Evolutionary conservation across 2,329 filamentous ascomycete species (phyloP), one percentile per base, ranked within the genome.

Genomic region (Purpureocillium lavendulum): DNA sequence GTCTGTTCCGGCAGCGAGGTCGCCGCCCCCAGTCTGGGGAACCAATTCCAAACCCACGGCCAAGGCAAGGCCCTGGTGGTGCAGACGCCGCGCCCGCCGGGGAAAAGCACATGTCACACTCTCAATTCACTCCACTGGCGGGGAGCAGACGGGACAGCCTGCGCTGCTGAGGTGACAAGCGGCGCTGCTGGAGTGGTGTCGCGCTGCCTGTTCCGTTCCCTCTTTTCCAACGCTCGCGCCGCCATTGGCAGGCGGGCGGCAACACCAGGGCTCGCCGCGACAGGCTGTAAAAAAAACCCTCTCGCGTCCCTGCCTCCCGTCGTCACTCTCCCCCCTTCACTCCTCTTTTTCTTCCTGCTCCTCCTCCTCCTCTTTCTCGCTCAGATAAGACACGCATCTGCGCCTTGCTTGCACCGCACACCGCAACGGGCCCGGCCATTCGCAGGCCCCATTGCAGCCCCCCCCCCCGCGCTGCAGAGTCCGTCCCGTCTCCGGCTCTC

Each of bases 311-410:
- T 17, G 15, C 40, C 47, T 51, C 37, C 39, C 29, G 30, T 35
- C 42, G 6, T 26, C 6, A 10, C 21, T 26, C 21, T 26, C 10
- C 21, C 6, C 21, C 6, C 21, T 10, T 26, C 21, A 5, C 21
- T 26, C 21, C 10, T 10, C 21, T 26, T 26, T 26, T 37, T 35
- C 41, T 40, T 40, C 45, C 44, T 44, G 38, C 48, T 12, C 21
- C 36, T 30, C 30, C 41, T 43, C 35, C 31, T 21, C 35, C 21
- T 36, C 34, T 46, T 46, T 38, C 35, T 5, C 13, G 8, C 3
- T 34, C 40, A 34, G 39, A 40, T 40, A 45, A 44, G 40, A 45
- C 38, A 37, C 46, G 36, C 43, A 37, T 42, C 30, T 16, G 18
- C 41, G 30, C 35, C 21, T 26, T n/a, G n/a, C n/a, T n/a, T n/a